phyloP scores from a whole-genome alignment of 805 yeast genomes.

The Priceomyces fermenticarens region DNA sequence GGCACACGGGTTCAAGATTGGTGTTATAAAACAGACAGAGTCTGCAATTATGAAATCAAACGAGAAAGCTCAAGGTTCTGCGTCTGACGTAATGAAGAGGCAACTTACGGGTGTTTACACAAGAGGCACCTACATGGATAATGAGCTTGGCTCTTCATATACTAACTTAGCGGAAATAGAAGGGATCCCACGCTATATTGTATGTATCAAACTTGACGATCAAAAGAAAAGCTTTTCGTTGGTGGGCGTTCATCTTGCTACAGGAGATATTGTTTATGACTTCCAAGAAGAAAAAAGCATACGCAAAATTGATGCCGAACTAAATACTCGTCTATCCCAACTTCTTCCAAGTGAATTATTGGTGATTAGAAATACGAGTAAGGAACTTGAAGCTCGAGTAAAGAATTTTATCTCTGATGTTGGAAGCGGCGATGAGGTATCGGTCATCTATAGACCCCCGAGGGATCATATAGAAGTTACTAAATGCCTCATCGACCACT shows the following conservation, averaged over 20 bases:
- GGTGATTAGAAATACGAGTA: constrained; percentile 24
- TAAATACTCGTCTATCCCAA: constrained; percentile 73
- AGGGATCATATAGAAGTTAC: constrained; percentile 6
- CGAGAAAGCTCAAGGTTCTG: constrained; percentile 36
- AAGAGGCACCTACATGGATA: constrained; percentile 78
- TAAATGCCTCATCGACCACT: constrained; percentile 20
- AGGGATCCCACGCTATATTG: constrained; percentile 41
- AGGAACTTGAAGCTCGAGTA: constrained; percentile 25
- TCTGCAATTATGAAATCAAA: constrained; percentile 68
- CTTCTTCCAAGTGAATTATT: constrained; percentile 77
- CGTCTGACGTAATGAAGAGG: constrained; percentile 58
- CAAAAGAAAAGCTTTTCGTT: constrained; percentile 33
- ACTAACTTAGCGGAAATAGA: constrained; percentile 8
- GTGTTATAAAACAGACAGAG: constrained; percentile 82
- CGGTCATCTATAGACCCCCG: constrained; percentile 6
- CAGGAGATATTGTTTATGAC: constrained; percentile 78
- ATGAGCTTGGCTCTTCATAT: constrained; percentile 30
- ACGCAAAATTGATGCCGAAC: constrained; percentile 45
- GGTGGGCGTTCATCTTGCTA: constrained; percentile 64
- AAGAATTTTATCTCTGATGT: constrained; percentile 15
- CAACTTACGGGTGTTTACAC: constrained; percentile 72
- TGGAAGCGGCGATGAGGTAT: constrained; percentile 8
- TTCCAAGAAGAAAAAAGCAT: constrained; percentile 53
- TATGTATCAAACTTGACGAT: constrained; percentile 34
- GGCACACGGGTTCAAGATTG: constrained; percentile 73